Conservation (phyloP, 306 rosid species). For the Carpinus viminea region DNA sequence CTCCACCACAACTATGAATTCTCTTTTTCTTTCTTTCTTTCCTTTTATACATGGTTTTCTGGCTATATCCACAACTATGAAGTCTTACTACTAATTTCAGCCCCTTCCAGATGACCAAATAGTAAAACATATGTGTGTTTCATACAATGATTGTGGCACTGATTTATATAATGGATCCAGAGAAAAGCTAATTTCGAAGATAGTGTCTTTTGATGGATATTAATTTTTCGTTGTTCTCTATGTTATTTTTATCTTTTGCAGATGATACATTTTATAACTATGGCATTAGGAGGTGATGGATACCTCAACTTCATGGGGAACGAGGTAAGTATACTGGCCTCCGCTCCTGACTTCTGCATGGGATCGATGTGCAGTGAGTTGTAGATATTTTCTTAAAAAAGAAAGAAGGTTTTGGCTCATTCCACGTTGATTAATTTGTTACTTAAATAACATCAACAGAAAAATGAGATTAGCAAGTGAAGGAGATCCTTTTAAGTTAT, state of each 20-base stretch:
- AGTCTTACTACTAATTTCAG: background rate
- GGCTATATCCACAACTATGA: background rate
- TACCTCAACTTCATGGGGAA: conserved; percentile 99
- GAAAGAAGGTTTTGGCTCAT: background rate
- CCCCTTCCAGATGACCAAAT: background rate
- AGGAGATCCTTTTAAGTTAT: conserved; percentile 9
- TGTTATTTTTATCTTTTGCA: conserved; percentile 39
- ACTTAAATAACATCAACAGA: background rate
- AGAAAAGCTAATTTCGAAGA: conserved; percentile 17
- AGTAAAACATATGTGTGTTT: background rate
- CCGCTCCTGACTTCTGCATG: conserved; percentile 27
- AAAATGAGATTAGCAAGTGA: background rate
- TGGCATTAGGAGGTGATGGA: conserved; percentile 98
- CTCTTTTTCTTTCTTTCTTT: conserved; percentile 7
- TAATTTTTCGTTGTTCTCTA: conserved; percentile 23
- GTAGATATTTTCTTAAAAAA: conserved; percentile 8
- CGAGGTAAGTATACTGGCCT: conserved; percentile 61
- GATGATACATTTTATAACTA: conserved; percentile 95
- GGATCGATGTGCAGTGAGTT: conserved; percentile 5
- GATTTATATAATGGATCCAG: conserved; percentile 12
- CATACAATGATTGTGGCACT: background rate
- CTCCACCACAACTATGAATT: background rate
- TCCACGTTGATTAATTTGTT: background rate
- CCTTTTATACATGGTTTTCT: background rate
- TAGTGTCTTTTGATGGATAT: background rate